Percentiles rank a stretch among this genome's conserved stretches.
phyloP scores from a whole-genome alignment of 2,329 filamentous ascomycete genomes.

The Trichophyton benhamiae region DNA sequence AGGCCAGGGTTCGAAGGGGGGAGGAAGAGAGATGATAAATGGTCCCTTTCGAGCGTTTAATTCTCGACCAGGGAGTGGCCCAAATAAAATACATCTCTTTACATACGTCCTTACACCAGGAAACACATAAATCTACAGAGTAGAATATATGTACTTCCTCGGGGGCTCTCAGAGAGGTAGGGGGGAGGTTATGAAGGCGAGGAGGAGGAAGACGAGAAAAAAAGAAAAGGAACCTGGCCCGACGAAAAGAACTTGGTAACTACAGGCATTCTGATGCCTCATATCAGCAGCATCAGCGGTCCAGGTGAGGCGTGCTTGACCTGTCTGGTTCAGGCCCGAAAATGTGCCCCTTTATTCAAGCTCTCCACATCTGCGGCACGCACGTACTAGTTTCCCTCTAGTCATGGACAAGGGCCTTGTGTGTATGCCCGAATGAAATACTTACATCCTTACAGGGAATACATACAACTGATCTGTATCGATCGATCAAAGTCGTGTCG shows the following conservation, averaged over 20 bases:
- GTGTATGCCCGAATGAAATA: background rate
- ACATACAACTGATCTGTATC: too few species aligned
- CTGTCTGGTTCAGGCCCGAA: background rate
- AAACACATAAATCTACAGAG: background rate
- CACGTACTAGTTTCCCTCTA: background rate
- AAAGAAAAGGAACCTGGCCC: background rate
- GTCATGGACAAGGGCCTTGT: background rate
- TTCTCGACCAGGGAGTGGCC: background rate
- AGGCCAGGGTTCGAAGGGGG: background rate
- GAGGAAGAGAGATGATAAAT: background rate
- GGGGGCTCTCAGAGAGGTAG: too few species aligned
- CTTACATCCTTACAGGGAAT: too few species aligned
- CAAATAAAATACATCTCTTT: background rate
- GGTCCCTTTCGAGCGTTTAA: background rate
- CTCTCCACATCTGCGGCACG: background rate
- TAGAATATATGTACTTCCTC: background rate
- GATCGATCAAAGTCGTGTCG: background rate
- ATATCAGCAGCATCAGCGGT: background rate
- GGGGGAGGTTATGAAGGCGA: background rate
- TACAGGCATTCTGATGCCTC: constrained; percentile 6
- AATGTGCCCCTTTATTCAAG: background rate
- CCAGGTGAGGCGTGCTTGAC: constrained; percentile 10
- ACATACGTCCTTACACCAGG: background rate
- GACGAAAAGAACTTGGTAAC: background rate
- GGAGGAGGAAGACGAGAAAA: background rate